Evolutionary conservation across 148 eudicot genomes (phyloP).

Genomic region (Pharnaceum exiguum): DNA sequence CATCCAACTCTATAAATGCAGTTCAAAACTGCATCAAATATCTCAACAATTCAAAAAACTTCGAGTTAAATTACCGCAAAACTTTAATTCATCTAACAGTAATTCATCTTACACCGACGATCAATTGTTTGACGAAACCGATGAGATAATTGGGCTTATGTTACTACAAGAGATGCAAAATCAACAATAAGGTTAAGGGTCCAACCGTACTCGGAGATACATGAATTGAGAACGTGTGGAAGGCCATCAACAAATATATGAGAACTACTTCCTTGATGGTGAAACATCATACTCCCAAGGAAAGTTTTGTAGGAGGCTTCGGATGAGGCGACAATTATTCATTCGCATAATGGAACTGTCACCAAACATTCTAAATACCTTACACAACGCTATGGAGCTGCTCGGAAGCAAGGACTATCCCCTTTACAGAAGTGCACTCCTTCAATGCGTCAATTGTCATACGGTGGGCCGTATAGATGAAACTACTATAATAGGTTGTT

Average conservation of each 20-base stretch:
- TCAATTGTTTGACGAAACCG: too few relatives aligned
- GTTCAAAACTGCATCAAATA: too few relatives aligned
- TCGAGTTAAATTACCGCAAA: too few relatives aligned
- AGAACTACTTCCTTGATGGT: neutral
- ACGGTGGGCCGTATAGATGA: neutral
- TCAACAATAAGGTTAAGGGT: too few relatives aligned
- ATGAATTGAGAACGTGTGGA: neutral
- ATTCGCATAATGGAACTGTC: neutral
- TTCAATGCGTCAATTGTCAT: neutral
- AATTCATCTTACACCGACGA: too few relatives aligned
- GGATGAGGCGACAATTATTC: neutral
- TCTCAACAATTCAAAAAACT: too few relatives aligned
- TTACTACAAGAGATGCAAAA: too few relatives aligned
- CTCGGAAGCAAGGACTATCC: neutral
- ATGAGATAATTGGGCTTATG: too few relatives aligned
- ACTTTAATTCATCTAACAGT: too few relatives aligned
- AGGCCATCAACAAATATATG: neutral
- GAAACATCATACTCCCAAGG: neutral
- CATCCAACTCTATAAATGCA: too few relatives aligned
- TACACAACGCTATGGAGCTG: neutral
- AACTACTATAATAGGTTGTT: neutral
- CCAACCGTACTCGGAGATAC: too few relatives aligned
- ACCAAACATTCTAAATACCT: neutral
- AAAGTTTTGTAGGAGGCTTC: neutral
- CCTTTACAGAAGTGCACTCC: conserved; percentile 6